Percentiles rank a stretch among this genome's conserved stretches.
phyloP scores from a whole-genome alignment of 2,329 filamentous ascomycete genomes.

The Penicillium janthinellum region DNA sequence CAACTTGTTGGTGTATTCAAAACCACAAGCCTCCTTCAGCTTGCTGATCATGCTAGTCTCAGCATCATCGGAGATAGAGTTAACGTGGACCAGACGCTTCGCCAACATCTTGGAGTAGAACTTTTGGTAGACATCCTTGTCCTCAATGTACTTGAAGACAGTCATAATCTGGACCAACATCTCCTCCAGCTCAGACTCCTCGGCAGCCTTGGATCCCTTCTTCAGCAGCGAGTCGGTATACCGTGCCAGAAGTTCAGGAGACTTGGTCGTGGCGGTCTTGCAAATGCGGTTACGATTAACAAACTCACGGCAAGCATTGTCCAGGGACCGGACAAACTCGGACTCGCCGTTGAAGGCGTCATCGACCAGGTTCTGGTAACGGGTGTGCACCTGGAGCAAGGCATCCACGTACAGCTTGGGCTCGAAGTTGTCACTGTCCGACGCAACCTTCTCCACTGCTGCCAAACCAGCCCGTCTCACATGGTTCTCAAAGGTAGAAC shows the following conservation, averaged over 20 bases:
- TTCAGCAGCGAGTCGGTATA: constrained; percentile 91
- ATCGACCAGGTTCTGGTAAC: constrained; percentile 90
- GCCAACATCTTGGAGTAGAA: constrained; percentile 98
- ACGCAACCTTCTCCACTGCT: constrained; percentile 87
- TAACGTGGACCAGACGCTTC: constrained; percentile 90
- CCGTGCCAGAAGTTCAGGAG: constrained; percentile 90
- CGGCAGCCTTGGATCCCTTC: constrained; percentile 85
- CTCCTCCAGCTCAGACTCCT: constrained; percentile 90
- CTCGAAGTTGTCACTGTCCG: constrained; percentile 85
- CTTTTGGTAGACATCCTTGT: constrained; percentile 99
- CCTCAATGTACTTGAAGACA: constrained; percentile 99
- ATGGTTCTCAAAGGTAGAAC: constrained; percentile 85
- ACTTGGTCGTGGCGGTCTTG: constrained; percentile 89
- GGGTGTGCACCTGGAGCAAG: constrained; percentile 87
- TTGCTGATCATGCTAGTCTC: constrained; percentile 99
- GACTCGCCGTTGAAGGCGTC: constrained; percentile 92
- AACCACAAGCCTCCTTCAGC: constrained; percentile 96
- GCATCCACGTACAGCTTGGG: constrained; percentile 97
- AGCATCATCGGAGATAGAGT: constrained; percentile 92
- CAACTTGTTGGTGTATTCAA: constrained; percentile 98
- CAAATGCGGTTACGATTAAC: constrained; percentile 97
- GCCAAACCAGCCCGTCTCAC: constrained; percentile 85
- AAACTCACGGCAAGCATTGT: constrained; percentile 96
- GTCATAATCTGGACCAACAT: constrained; percentile 95
- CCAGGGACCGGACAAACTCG: constrained; percentile 92